Evolutionary conservation across 306 rosid genomes (phyloP).

Genomic region (Cucumis sativus): DNA sequence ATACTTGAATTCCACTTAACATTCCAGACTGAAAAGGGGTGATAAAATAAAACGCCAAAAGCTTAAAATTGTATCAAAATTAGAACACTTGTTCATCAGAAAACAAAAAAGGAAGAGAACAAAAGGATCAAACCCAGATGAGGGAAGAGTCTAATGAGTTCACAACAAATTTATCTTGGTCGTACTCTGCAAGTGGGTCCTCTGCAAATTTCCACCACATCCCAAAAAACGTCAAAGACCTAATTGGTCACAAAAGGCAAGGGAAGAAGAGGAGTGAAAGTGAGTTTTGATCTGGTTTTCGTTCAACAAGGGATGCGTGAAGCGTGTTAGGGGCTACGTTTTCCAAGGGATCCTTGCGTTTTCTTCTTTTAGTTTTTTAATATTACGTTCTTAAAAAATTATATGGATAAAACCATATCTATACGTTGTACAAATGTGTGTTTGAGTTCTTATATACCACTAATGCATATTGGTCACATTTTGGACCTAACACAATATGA

Average conservation of each 20-base stretch:
- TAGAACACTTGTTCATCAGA: neutral
- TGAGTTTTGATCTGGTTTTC: neutral
- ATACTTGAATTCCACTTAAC: conserved; percentile 49
- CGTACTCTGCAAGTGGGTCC: conserved; percentile 39
- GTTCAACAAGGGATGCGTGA: too few relatives aligned
- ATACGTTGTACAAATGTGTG: too few relatives aligned
- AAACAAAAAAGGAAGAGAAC: conserved; percentile 2
- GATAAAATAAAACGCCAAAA: conserved; percentile 8
- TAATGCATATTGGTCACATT: too few relatives aligned
- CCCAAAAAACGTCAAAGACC: conserved; percentile 40
- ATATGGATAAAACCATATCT: too few relatives aligned
- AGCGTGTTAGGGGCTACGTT: too few relatives aligned
- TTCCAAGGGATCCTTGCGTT: too few relatives aligned
- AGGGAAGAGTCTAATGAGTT: neutral
- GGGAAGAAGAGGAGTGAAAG: neutral
- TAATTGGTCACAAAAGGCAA: conserved; percentile 22
- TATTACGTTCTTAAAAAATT: too few relatives aligned
- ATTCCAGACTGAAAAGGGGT: conserved; percentile 22
- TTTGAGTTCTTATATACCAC: too few relatives aligned
- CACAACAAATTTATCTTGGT: conserved; percentile 4
- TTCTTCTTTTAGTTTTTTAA: too few relatives aligned
- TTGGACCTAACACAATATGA: too few relatives aligned
- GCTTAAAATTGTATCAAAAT: conserved; percentile 15
- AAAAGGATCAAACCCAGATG: conserved; percentile 19
- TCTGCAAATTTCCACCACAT: conserved; percentile 24